A percentile compares a stretch with the other conserved stretches of the same genome.
These are phyloP conservation scores for Penicillium bovifimosum DNA, from an alignment of 495 filamentous ascomycete species.

Conservation along the genomic window DNA sequence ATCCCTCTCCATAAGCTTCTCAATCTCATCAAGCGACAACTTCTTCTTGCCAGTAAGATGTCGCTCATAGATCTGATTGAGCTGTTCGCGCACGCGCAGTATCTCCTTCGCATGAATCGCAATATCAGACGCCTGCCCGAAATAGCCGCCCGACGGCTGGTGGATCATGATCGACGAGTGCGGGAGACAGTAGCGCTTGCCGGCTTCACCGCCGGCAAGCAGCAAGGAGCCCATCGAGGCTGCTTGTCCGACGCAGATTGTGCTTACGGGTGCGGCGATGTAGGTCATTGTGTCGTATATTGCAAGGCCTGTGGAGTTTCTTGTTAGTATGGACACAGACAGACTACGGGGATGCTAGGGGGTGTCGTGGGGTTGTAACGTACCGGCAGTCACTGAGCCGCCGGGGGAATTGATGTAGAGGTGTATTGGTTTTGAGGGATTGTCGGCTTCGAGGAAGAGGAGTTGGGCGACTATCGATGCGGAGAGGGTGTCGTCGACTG, in stretches of 20 bases:
- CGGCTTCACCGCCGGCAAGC: constrained; percentile 77
- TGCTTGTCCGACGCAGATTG: constrained; percentile 91
- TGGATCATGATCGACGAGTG: constrained; percentile 96
- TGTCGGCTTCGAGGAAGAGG: constrained; percentile 96
- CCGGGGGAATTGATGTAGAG: constrained; percentile 98
- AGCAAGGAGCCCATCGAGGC: constrained; percentile 92
- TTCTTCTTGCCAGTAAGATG: constrained; percentile 72
- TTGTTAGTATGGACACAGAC: neutral
- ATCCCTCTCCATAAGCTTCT: constrained; percentile 93
- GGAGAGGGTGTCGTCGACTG: constrained; percentile 81
- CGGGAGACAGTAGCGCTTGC: constrained; percentile 81
- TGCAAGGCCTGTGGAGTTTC: constrained; percentile 56
- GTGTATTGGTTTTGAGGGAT: constrained; percentile 86
- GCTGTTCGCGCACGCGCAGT: constrained; percentile 70
- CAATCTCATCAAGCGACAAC: constrained; percentile 69
- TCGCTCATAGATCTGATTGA: constrained; percentile 83
- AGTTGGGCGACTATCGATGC: constrained; percentile 92
- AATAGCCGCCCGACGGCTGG: constrained; percentile 87
- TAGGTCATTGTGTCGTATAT: constrained; percentile 99
- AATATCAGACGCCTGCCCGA: constrained; percentile 86
- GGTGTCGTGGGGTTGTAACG: neutral
- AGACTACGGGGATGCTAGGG: neutral
- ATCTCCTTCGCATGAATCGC: constrained; percentile 98
- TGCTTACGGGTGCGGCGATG: constrained; percentile 84
- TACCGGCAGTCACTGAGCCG: constrained; percentile 84